These are phyloP conservation scores for Keqinozyma sinolaborantium DNA, from an alignment of 1,139 yeast genomes.

Conservation along the genomic window DNA sequence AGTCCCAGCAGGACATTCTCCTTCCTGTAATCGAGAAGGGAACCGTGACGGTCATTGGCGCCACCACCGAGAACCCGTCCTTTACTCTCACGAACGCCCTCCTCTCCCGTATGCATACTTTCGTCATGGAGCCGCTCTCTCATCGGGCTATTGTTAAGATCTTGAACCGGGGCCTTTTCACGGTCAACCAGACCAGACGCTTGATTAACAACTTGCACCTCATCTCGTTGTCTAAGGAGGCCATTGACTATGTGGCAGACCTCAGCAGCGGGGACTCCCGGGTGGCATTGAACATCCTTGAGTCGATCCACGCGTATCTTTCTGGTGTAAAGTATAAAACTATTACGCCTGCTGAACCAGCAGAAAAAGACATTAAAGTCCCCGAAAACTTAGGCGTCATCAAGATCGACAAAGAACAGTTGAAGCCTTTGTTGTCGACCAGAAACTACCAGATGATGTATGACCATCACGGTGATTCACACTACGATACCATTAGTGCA, in stretches of 20 bases:
- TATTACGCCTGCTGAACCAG: constrained; percentile 9
- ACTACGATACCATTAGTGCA: constrained; percentile 92
- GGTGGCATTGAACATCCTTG: constrained; percentile 74
- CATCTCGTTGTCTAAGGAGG: constrained; percentile 51
- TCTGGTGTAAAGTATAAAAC: constrained; percentile 27
- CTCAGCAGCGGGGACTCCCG: constrained; percentile 91
- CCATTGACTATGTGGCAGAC: constrained; percentile 67
- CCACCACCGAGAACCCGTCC: constrained; percentile 97
- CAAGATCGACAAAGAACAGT: constrained; percentile 27
- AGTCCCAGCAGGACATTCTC: constrained; percentile 84
- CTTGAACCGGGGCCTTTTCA: constrained; percentile 58
- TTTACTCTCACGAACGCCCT: constrained; percentile 86
- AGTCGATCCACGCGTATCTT: constrained; percentile 40
- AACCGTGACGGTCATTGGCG: constrained; percentile 71
- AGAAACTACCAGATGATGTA: constrained; percentile 59
- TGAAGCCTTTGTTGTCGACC: constrained; percentile 36
- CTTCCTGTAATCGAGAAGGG: constrained; percentile 73
- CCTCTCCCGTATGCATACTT: constrained; percentile 83
- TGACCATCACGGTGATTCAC: constrained; percentile 87
- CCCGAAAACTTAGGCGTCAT: constrained; percentile 24
- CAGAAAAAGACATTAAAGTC: constrained; percentile 15
- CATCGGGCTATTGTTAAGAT: constrained; percentile 54
- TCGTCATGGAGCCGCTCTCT: constrained; percentile 67
- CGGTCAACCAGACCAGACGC: constrained; percentile 58
- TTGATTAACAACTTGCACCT: constrained; percentile 33